Evolutionary conservation across 352 stramenopile species (phyloP).

Genomic region (Hyaloperonospora arabidopsidis): DNA sequence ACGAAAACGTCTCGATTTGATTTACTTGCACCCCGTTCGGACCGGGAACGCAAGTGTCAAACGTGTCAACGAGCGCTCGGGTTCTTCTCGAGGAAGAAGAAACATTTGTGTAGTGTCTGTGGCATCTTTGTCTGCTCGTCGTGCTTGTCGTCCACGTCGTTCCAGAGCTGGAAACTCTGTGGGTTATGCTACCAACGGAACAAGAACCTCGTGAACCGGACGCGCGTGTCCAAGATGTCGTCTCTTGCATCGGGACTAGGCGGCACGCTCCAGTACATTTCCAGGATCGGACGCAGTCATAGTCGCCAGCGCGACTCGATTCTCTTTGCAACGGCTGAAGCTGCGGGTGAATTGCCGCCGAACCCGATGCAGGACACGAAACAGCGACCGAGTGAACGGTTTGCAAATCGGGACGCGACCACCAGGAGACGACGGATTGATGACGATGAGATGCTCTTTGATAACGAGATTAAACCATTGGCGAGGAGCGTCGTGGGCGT

Average conservation of each 20-base stretch:
- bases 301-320: conserved; percentile 37
- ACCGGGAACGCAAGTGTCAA: conserved; percentile 50
- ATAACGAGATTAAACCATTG: conserved; percentile 28
- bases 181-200: conserved; percentile 56
- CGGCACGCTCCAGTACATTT: conserved; percentile 29
- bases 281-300: conserved; percentile 29
- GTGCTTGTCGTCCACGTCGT: conserved; percentile 53
- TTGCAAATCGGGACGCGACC: conserved; percentile 1
- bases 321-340: conserved; percentile 29
- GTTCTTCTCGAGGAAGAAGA: conserved; percentile 53
- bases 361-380: conserved; percentile 31
- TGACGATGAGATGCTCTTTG: conserved; percentile 26
- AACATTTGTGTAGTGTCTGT: conserved; percentile 56
- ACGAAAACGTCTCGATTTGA: conserved; percentile 26
- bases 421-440: conserved; percentile 21
- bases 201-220: conserved; percentile 49
- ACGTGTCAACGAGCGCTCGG: conserved; percentile 53
- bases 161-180: conserved; percentile 57
- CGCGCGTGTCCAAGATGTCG: conserved; percentile 43
- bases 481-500: conserved; percentile 29
- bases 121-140: conserved; percentile 52
- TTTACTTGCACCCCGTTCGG: conserved; percentile 27
- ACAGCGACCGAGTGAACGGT: conserved; percentile 15
- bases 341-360: conserved; percentile 21
- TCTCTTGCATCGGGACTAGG: conserved; percentile 33